Base-by-base conservation (phyloP, 371 early-diverging fungal genomes). In the Sporodiniella umbellata region DNA sequence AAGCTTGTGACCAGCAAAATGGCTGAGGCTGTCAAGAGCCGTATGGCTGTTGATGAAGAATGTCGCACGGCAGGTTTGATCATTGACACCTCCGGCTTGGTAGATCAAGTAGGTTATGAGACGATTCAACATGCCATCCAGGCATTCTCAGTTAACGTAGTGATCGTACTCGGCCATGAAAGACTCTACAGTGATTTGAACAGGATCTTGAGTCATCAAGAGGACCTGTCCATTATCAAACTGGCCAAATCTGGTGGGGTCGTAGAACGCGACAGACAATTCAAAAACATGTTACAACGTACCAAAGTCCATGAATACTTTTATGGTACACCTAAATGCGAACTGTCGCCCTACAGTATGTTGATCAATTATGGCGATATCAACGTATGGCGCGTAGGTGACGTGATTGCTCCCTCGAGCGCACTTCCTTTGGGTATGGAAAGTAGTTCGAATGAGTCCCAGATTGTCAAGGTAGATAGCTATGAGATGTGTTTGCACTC, bases 191-290 rank as follows among this genome's bases (percentile, higher is more conserved):
- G 92, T 54, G 88, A 92, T 42, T 80, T 96, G 70, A 68, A 67
- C 3, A 66, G 80, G 10, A 66, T 84, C 7, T 78, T 79, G 28
- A 63, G 58, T 18, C 67, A 76, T 38, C 62, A 70, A n/a, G 8
- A 62, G 2, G 64, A 63, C 8, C 64, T 94, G 1, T 64, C 81
- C 0, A 84, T 96, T 14, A 66, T 95, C 38, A 96, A 94, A 60
- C 70, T 96, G 18, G 70, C 90, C 2, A 96, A 95, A 59, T 93
- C 95, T 0, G 98, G 97, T 30, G 98, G 98, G 42, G 94, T 93
- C 0, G 97, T 95, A 1, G 84, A 89, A 47, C 78, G 96, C 11
- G 93, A 94, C 65, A 64, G 81, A 7, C 64, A 72, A 6, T 90
- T 79, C 60, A 66, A 90, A 33, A 66, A 84, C 14, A 84, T 88